A percentile compares a stretch with the other conserved stretches of the same genome.
Conservation (phyloP, 768 basidiomycete species). For the Suillus paluster region DNA sequence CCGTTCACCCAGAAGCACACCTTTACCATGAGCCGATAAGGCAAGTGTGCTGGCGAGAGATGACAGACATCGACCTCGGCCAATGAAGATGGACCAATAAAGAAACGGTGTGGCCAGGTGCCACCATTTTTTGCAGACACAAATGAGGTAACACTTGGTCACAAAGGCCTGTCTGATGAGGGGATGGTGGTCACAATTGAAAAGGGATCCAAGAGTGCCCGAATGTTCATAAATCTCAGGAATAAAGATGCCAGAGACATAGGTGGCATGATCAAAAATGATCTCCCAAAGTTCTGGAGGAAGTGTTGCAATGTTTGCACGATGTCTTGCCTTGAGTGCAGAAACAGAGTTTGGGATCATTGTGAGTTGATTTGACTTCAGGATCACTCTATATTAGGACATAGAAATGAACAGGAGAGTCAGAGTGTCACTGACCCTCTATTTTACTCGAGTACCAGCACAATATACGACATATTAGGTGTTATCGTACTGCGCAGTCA, state of each 20-base stretch:
- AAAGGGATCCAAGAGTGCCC: constrained; percentile 13
- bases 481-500: too few species aligned
- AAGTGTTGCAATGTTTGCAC: constrained; percentile 8
- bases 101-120: constrained; percentile 27
- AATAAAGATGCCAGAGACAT: constrained; percentile 22
- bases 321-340: constrained; percentile 1
- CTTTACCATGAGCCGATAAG: constrained; percentile 14
- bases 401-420: too few species aligned
- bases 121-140: constrained; percentile 35
- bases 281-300: constrained; percentile 30
- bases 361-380: too few species aligned
- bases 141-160: constrained; percentile 31
- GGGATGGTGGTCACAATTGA: constrained; percentile 6
- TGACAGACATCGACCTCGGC: constrained; percentile 19
- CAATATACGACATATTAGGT: too few species aligned
- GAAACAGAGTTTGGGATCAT: too few species aligned
- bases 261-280: constrained; percentile 26
- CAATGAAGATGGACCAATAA: constrained; percentile 28
- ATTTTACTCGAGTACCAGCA: too few species aligned
- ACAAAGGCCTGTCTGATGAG: constrained; percentile 23
- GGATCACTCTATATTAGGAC: too few species aligned
- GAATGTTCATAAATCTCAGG: constrained; percentile 28
- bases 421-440: too few species aligned
- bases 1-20: constrained; percentile 13
- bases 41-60: constrained; percentile 22